Percentiles rank a stretch among this genome's conserved stretches.
Evolutionary conservation across 2,329 filamentous ascomycete genomes (phyloP).

Genomic region (Neocatenulostroma microsporum): DNA sequence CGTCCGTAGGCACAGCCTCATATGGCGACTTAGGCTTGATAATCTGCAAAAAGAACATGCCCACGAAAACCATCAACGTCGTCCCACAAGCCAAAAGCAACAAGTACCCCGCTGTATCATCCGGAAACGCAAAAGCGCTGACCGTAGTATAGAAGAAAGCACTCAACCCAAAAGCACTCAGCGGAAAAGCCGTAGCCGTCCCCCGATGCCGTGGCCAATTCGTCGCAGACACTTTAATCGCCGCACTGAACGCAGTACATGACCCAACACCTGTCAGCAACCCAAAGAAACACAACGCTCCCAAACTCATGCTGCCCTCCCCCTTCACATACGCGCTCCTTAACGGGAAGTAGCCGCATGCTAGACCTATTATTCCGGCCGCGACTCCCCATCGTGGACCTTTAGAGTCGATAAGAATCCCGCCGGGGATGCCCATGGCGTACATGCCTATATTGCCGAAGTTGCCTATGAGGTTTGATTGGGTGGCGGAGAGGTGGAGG

Average conservation of each 20-base stretch:
- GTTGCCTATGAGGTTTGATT: conserved; percentile 79
- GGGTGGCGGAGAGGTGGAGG: conserved; percentile 79
- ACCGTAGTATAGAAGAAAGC: conserved; percentile 91
- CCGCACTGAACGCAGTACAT: conserved; percentile 80
- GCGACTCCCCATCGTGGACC: conserved; percentile 74
- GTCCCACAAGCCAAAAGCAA: conserved; percentile 74
- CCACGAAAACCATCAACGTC: conserved; percentile 62
- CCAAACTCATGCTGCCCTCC: conserved; percentile 48
- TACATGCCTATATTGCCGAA: conserved; percentile 92
- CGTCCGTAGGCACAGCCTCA: conserved; percentile 45
- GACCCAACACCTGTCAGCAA: conserved; percentile 82
- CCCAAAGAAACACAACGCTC: conserved; percentile 67
- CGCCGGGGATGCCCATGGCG: conserved; percentile 77
- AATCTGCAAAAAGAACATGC: conserved; percentile 79
- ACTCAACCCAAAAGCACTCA: conserved; percentile 88
- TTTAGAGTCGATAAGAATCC: conserved; percentile 74
- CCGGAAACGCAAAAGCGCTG: conserved; percentile 69
- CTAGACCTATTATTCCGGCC: conserved; percentile 64
- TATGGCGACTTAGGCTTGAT: conserved; percentile 54
- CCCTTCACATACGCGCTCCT: conserved; percentile 69
- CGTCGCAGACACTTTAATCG: conserved; percentile 75
- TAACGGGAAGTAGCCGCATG: conserved; percentile 77
- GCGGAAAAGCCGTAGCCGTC: conserved; percentile 85
- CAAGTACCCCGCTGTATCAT: conserved; percentile 73
- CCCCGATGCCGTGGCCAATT: conserved; percentile 90